Evolutionary conservation across 805 yeast species (phyloP).

Genomic region (Clavispora santaluciae): DNA sequence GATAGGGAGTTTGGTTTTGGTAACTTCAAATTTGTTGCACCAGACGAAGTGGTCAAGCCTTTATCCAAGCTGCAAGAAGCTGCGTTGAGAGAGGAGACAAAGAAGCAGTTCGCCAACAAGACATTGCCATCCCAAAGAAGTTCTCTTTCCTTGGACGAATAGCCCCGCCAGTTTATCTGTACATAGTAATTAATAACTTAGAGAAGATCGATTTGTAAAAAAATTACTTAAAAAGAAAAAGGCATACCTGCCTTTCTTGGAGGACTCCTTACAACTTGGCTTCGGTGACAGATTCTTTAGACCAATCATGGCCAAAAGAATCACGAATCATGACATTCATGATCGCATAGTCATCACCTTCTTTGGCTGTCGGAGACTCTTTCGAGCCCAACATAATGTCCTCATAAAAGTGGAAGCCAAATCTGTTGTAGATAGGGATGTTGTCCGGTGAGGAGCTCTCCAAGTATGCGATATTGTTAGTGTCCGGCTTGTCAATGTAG

Average conservation of each 20-base stretch:
- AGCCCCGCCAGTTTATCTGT: slow-evolving; percentile 3
- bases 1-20: slow-evolving; percentile 95
- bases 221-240: background rate
- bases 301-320: slow-evolving; percentile 30
- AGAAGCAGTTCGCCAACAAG: slow-evolving; percentile 48
- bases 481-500: slow-evolving; percentile 37
- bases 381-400: slow-evolving; percentile 44
- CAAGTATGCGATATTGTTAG: slow-evolving; percentile 39
- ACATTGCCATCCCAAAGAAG: slow-evolving; percentile 57
- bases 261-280: slow-evolving; percentile 10
- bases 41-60: slow-evolving; percentile 71
- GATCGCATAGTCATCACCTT: slow-evolving; percentile 36
- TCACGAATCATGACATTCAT: slow-evolving; percentile 44
- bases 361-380: slow-evolving; percentile 18
- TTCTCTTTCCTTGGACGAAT: slow-evolving; percentile 39
- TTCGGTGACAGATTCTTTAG: background rate
- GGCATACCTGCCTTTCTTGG: background rate
- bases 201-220: background rate
- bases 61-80: slow-evolving; percentile 62
- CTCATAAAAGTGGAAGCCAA: slow-evolving; percentile 46
- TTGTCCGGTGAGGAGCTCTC: slow-evolving; percentile 45
- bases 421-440: slow-evolving; percentile 49
- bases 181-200: slow-evolving; percentile 2
- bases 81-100: slow-evolving; percentile 46
- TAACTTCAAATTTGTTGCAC: slow-evolving; percentile 76